phyloP scores from a whole-genome alignment of 1,139 yeast species.

The Yamadazyma taylorii region DNA sequence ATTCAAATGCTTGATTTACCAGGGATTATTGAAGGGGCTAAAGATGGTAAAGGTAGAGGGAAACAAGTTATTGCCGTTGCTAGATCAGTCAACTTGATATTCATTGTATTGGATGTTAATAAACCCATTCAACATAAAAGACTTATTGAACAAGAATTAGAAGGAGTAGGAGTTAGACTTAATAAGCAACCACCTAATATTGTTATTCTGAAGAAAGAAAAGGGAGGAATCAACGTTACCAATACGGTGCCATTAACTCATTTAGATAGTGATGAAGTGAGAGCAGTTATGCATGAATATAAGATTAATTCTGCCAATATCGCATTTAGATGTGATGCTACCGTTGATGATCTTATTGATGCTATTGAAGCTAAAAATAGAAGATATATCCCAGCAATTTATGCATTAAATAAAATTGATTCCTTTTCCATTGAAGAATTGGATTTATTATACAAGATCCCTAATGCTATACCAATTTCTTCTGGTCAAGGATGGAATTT shows the following conservation, averaged over 20 bases:
- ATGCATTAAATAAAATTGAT: conserved; percentile 93
- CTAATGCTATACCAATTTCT: conserved; percentile 95
- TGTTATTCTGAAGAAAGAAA: conserved; percentile 84
- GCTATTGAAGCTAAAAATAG: conserved; percentile 89
- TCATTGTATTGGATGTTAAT: conserved; percentile 92
- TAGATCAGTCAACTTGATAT: conserved; percentile 87
- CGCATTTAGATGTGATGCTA: conserved; percentile 95
- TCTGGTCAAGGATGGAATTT: conserved; percentile 96
- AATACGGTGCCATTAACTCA: conserved; percentile 91
- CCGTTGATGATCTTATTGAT: conserved; percentile 92
- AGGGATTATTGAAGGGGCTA: conserved; percentile 98
- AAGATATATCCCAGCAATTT: conserved; percentile 91
- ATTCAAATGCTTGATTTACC: conserved; percentile 98
- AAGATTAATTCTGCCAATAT: conserved; percentile 96
- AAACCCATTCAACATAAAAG: conserved; percentile 93
- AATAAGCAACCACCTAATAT: conserved; percentile 93
- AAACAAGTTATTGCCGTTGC: conserved; percentile 98
- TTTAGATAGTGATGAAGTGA: conserved; percentile 86
- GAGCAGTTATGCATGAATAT: conserved; percentile 95
- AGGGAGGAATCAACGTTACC: conserved; percentile 93
- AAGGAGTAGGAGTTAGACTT: conserved; percentile 95
- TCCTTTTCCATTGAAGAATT: conserved; percentile 91
- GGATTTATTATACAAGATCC: conserved; percentile 84
- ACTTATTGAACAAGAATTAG: conserved; percentile 90
- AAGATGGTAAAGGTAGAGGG: conserved; percentile 99